These are phyloP conservation scores for Madurella fahalii DNA, from an alignment of 2,329 filamentous ascomycete genomes.

Conservation along the genomic window DNA sequence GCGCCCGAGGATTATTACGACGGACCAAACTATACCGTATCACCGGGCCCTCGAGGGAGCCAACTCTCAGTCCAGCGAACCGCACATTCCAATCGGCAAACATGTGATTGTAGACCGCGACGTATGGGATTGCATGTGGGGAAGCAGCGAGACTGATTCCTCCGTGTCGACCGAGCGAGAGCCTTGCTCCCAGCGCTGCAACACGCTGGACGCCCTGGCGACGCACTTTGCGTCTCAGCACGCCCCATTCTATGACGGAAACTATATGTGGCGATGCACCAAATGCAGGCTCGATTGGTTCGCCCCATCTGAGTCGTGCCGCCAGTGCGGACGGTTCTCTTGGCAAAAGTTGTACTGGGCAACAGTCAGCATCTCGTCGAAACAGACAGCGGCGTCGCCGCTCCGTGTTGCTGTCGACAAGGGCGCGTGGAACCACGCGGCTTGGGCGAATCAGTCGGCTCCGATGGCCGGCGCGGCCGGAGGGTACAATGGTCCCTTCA, in stretches of 20 bases:
- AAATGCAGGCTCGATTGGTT: conserved; percentile 3
- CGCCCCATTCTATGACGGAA: not conserved
- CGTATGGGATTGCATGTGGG: conserved; percentile 14
- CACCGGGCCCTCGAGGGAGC: not conserved
- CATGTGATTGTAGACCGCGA: not conserved
- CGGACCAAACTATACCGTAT: too few relatives aligned
- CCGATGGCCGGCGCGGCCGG: not conserved
- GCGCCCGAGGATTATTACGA: too few relatives aligned
- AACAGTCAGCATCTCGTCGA: conserved; percentile 3
- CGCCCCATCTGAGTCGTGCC: not conserved
- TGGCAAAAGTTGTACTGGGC: conserved; percentile 28
- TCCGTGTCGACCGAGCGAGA: not conserved
- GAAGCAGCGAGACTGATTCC: not conserved
- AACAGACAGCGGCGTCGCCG: conserved; percentile 8
- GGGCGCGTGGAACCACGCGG: not conserved
- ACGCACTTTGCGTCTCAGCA: conserved; percentile 7
- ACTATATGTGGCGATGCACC: conserved; percentile 11
- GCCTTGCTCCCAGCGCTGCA: conserved; percentile 2
- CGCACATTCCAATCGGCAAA: conserved; percentile 9
- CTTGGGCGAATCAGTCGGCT: not conserved
- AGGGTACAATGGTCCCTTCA: not conserved
- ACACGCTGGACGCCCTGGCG: not conserved
- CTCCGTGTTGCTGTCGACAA: conserved; percentile 5
- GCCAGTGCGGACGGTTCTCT: not conserved
- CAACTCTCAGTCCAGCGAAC: not conserved